phyloP scores from a whole-genome alignment of 345 rosid genomes.

The Nephelium lappaceum region DNA sequence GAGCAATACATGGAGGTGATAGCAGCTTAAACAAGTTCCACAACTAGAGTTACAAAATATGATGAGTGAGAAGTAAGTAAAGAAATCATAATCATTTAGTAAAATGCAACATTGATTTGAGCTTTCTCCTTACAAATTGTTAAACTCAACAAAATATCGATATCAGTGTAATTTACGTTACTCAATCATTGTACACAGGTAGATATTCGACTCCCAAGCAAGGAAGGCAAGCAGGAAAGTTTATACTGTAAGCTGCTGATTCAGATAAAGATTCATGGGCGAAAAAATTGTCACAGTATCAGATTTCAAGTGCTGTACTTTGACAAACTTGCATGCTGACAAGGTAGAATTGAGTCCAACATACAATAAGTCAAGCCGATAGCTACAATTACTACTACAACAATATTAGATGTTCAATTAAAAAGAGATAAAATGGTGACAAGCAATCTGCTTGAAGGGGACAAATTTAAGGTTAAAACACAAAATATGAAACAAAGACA shows the following conservation, averaged over 20 bases:
- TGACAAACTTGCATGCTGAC: not conserved
- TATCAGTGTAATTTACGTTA: not conserved
- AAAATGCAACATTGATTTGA: not conserved
- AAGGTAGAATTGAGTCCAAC: not conserved
- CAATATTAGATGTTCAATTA: not conserved
- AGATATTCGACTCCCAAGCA: not conserved
- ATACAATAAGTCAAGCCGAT: not conserved
- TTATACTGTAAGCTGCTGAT: not conserved
- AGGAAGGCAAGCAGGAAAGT: not conserved
- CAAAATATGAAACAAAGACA: not conserved
- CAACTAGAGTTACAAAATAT: slow-evolving; percentile 31
- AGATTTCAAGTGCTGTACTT: not conserved
- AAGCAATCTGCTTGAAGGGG: not conserved
- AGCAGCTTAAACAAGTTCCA: slow-evolving; percentile 53
- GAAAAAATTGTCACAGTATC: not conserved
- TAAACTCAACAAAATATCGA: not conserved
- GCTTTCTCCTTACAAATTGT: not conserved
- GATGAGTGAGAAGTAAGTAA: not conserved
- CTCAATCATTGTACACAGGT: not conserved
- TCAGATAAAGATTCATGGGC: not conserved
- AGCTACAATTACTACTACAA: too few species aligned
- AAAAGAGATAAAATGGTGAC: too few species aligned
- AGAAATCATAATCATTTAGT: not conserved
- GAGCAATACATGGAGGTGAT: slow-evolving; percentile 55
- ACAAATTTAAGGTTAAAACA: not conserved